phyloP scores from a whole-genome alignment of 1,284 basidiomycete species.

The Trichosporon sp. region DNA sequence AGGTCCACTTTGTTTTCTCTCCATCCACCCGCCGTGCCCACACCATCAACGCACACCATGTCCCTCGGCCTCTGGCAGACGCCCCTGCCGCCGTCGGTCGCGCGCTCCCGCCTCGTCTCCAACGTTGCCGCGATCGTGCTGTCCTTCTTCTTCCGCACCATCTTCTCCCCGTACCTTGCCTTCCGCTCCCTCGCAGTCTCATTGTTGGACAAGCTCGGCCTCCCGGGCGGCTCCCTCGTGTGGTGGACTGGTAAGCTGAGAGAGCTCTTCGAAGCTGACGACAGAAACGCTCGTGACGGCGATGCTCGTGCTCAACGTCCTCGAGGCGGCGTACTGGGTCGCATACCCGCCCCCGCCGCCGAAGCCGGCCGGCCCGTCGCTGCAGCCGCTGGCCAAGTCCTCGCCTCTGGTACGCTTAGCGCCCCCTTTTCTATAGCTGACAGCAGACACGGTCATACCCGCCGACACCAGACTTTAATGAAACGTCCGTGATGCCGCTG shows the following conservation, averaged over 20 bases:
- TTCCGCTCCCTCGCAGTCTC: slow-evolving; percentile 25
- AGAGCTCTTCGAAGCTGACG: slow-evolving; percentile 6
- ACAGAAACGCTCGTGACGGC: slow-evolving; percentile 28
- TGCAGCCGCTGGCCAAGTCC: slow-evolving; percentile 25
- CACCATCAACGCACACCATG: not conserved
- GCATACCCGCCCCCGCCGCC: slow-evolving; percentile 34
- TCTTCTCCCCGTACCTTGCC: slow-evolving; percentile 37
- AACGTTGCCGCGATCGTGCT: slow-evolving; percentile 38
- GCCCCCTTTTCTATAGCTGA: not conserved
- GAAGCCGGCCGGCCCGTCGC: slow-evolving; percentile 10
- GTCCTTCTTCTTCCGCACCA: slow-evolving; percentile 19
- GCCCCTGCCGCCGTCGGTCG: slow-evolving; percentile 27
- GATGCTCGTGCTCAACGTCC: slow-evolving; percentile 30
- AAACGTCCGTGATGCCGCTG: not conserved
- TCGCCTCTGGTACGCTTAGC: slow-evolving; percentile 37
- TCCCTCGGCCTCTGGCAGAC: slow-evolving; percentile 5
- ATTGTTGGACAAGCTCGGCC: slow-evolving; percentile 22
- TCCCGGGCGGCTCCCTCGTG: not conserved
- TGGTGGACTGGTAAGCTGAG: slow-evolving; percentile 23
- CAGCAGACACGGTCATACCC: slow-evolving; percentile 15
- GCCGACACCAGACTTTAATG: slow-evolving; percentile 8
- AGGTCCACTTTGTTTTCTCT: not conserved
- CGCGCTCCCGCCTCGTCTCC: slow-evolving; percentile 35
- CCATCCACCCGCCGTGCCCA: not conserved
- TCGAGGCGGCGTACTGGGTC: slow-evolving; percentile 33